phyloP scores from a whole-genome alignment of 2,329 filamentous ascomycete genomes.

The Hymenoscyphus occultus region DNA sequence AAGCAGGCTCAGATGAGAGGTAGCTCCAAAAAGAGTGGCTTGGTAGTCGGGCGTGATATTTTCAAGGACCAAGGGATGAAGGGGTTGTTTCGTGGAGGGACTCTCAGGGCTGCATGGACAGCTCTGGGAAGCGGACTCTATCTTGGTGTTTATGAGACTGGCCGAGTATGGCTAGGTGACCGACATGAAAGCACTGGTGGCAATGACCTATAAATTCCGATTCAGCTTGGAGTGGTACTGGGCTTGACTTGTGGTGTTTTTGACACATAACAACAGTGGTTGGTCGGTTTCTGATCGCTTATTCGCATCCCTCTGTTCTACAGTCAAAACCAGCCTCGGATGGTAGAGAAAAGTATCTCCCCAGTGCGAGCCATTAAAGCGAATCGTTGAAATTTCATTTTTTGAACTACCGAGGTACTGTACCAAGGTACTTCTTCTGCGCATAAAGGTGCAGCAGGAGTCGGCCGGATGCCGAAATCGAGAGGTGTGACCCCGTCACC shows the following conservation, averaged over 20 bases:
- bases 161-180: constrained; percentile 58
- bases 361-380: neutral
- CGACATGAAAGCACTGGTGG: constrained; percentile 12
- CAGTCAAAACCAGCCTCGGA: neutral
- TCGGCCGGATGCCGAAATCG: neutral
- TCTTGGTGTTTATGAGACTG: constrained; percentile 80
- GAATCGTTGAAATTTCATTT: neutral
- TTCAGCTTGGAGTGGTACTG: neutral
- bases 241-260: neutral
- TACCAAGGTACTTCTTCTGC: neutral
- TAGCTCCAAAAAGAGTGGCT: constrained; percentile 43
- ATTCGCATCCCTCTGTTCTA: neutral
- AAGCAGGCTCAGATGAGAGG: constrained; percentile 33
- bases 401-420: neutral
- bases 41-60: constrained; percentile 63
- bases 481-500: neutral
- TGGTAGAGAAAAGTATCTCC: neutral
- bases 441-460: neutral
- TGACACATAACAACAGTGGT: neutral
- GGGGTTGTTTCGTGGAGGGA: constrained; percentile 75
- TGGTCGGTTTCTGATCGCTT: neutral
- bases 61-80: constrained; percentile 63
- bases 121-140: constrained; percentile 80
- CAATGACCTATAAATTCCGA: neutral
- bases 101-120: constrained; percentile 71